Base-by-base conservation (phyloP, 2,329 filamentous ascomycete species). In the Verticillium nubilum region DNA sequence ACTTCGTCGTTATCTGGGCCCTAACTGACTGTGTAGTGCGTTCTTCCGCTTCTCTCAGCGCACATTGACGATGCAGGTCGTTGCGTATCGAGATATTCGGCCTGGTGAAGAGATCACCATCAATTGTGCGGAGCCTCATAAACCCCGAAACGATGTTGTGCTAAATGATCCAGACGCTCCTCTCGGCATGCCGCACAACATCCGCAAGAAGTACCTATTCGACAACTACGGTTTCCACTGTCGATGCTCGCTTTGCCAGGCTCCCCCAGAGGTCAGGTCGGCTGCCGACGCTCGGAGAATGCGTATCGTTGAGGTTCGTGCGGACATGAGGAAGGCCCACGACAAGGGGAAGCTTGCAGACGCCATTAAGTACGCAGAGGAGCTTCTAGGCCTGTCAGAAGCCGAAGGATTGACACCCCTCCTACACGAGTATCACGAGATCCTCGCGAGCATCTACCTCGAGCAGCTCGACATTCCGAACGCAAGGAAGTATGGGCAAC, bases 41-140 rank as follows among this genome's bases (percentile, higher is more conserved):
- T 73, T 68, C 42, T 69, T 65, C 57, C 67, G 68, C 7, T 71
- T 73, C 59, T 70, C 67, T 3, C 63, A 63, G 7, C 65, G 64
- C 3, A 69, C 67, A 1, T 57, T 73, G 28, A 64, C 66, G 2
- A 67, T 72, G 66, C 67, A 72, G 25, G 68, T 71, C 4, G 61
- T 70, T 4, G 70, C 71, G 1, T 70, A 70, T 35, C 63, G 67
- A 5, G 70, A 74, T 27, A 73, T 73, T 13, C 56, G 67, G 33
- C 64, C 68, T 0, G 68, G 67, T 7, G 71, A 74, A 52, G 72
- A 74, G 52, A 65, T 74, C 17, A 70, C 67, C 31, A 71, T 73
- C 54, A 74, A 69, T 64, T 74, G 72, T 69, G 63, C 58, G 67
- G n/a, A 28, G 26, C 25, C 5, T 19, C 29, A 17, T 37, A 5